Evolutionary conservation across 2,329 filamentous ascomycete species (phyloP), one percentile per base, ranked within the genome.

Genomic region (Acrodontium crateriforme): DNA sequence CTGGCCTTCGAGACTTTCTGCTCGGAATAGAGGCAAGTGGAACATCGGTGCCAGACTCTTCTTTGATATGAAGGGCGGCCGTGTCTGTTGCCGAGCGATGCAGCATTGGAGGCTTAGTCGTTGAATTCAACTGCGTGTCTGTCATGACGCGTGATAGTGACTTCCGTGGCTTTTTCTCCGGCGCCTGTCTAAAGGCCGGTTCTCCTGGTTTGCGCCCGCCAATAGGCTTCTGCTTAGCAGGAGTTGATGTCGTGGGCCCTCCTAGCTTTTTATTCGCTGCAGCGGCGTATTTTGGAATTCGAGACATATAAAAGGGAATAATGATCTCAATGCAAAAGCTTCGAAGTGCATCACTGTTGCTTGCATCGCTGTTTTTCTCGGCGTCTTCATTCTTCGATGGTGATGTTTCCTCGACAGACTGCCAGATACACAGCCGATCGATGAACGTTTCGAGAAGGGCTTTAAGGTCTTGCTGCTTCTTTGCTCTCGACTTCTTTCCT

Each of bases 301-400:
- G 74, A 9, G 78, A 71, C 18, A 77, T 74, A 48, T 83, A 89
- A 55, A 87, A 87, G 18, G 81, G 80, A 24, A 83, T 60, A 41
- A 89, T 73, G 21, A 89, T 76, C 46, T 89, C 80, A 10, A 80
- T 63, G 45, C 79, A 87, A 47, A 87, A 89, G 47, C 78, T 75
- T 37, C 68, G 71, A 5, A 85, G 57, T 5, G 76, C 71, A 45
- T 85, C 79, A 58, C 32, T 58, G 30, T 44, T 36, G 13, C 5
- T 22, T n/a, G 20, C 5, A 8, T 22, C 20, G 8, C n/a, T 22
- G 5, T 10, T n/a, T n/a, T n/a, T 10, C 10, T 10, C 13, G 20
- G 10, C 13, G 8, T 43, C 40, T 17, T 37, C 38, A 11, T 38
- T 35, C 31, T 36, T 53, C 38, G 24, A 67, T 52, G 30, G 71